Evolutionary conservation across 2,329 filamentous ascomycete genomes (phyloP).

Genomic region (Alternaria ethzedia): DNA sequence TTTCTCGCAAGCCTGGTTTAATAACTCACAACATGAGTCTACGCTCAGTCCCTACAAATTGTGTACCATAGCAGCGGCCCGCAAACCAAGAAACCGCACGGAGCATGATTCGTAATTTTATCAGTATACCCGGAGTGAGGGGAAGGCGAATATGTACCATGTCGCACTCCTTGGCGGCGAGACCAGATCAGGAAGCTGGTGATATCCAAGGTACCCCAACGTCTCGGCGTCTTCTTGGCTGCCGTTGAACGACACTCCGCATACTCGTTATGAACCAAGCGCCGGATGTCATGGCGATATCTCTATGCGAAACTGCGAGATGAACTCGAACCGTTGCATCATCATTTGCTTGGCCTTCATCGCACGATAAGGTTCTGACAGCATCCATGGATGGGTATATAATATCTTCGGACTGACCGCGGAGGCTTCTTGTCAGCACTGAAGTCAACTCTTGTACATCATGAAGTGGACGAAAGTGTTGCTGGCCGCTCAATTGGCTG

Average conservation of each 20-base stretch:
- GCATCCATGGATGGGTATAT: not conserved
- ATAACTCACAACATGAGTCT: fast-evolving
- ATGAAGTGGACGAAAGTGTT: conserved; percentile 19
- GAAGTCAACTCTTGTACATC: not conserved
- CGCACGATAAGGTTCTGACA: not conserved
- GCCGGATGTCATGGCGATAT: not conserved
- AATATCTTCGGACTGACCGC: not conserved
- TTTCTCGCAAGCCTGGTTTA: fast-evolving
- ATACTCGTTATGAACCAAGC: conserved; percentile 6
- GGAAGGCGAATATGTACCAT: conserved; percentile 21
- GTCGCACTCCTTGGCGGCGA: conserved; percentile 19
- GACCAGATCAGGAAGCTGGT: conserved; percentile 26
- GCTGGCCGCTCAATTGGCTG: conserved; percentile 17
- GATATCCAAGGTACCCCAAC: conserved; percentile 3
- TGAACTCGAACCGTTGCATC: conserved; percentile 1
- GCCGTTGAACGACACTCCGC: not conserved
- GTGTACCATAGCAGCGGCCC: not conserved
- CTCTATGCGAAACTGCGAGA: not conserved
- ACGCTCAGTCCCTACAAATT: not conserved
- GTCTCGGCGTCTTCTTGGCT: conserved; percentile 17
- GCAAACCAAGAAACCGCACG: not conserved
- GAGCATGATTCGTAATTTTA: not conserved
- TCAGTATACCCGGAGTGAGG: conserved; percentile 8
- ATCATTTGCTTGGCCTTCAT: conserved; percentile 2
- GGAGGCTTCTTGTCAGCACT: not conserved